phyloP scores from a whole-genome alignment of 192 early-diverging fungal genomes.

The Geranomyces michiganensis region DNA sequence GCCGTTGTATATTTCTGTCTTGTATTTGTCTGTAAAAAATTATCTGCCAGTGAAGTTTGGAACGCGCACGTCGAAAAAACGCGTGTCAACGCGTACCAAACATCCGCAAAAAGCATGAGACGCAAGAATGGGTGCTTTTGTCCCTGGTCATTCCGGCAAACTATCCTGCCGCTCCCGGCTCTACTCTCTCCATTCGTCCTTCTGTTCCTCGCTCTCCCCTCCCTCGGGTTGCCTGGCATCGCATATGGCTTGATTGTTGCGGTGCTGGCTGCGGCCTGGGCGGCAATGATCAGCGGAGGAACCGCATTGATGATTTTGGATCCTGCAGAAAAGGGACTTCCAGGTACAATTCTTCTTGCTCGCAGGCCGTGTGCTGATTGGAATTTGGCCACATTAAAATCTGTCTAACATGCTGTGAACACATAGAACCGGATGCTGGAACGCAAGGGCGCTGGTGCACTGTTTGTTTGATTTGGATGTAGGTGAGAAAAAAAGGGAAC shows the following conservation, averaged over 20 bases:
- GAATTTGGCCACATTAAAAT: too few relatives aligned
- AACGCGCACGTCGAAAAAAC: too few relatives aligned
- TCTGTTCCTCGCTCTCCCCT: neutral
- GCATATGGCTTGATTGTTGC: neutral
- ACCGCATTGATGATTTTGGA: constrained; percentile 26
- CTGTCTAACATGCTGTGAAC: too few relatives aligned
- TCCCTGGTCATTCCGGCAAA: constrained; percentile 15
- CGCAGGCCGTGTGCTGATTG: too few relatives aligned
- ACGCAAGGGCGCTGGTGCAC: neutral
- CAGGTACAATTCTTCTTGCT: too few relatives aligned
- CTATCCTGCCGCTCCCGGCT: neutral
- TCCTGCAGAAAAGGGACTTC: constrained; percentile 32
- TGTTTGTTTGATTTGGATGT: neutral
- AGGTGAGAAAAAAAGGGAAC: neutral
- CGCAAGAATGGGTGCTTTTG: constrained; percentile 24
- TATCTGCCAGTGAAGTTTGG: too few relatives aligned
- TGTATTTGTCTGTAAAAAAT: too few relatives aligned
- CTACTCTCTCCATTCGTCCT: constrained; percentile 7
- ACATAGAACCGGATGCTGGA: neutral
- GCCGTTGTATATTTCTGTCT: too few relatives aligned
- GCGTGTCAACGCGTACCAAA: too few relatives aligned
- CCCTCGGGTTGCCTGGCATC: neutral
- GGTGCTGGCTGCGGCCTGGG: neutral
- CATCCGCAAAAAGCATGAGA: too few relatives aligned
- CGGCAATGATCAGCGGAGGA: constrained; percentile 13